A percentile compares a stretch with the other conserved stretches of the same genome.
phyloP scores from a whole-genome alignment of 2,329 filamentous ascomycete genomes.

The Metarhizium rileyi region DNA sequence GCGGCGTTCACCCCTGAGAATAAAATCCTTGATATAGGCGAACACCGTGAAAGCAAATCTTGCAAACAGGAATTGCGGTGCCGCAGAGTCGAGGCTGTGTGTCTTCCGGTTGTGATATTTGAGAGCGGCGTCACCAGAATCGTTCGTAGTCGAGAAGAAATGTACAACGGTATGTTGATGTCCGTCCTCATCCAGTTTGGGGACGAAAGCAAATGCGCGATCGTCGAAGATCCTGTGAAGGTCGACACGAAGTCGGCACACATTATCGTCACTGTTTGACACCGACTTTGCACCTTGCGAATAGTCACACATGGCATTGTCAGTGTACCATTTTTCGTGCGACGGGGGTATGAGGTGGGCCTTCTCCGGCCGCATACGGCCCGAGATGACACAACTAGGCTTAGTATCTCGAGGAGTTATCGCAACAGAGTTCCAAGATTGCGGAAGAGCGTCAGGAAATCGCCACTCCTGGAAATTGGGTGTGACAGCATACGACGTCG shows the following conservation, averaged over 20 bases:
- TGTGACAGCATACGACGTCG: neutral
- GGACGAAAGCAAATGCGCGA: neutral
- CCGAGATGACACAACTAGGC: neutral
- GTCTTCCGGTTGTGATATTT: neutral
- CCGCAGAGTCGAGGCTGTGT: neutral
- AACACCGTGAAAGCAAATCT: neutral
- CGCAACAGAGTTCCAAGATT: no score
- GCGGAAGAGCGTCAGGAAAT: conserved; percentile 2
- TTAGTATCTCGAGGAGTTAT: neutral
- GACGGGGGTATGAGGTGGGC: neutral
- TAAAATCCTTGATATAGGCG: neutral
- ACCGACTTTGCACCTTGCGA: neutral
- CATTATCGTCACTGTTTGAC: neutral
- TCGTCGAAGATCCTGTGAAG: neutral
- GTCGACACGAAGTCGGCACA: neutral
- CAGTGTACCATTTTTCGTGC: neutral
- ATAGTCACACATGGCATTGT: neutral
- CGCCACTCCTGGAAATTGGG: conserved; percentile 5
- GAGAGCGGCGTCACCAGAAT: neutral
- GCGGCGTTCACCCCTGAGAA: neutral
- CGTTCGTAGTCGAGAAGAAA: neutral
- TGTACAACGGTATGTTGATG: neutral
- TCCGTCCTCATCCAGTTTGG: neutral
- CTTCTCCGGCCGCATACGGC: neutral
- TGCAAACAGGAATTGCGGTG: neutral